Conservation (phyloP, 2,329 filamentous ascomycete species). For the Phialophora tarda region DNA sequence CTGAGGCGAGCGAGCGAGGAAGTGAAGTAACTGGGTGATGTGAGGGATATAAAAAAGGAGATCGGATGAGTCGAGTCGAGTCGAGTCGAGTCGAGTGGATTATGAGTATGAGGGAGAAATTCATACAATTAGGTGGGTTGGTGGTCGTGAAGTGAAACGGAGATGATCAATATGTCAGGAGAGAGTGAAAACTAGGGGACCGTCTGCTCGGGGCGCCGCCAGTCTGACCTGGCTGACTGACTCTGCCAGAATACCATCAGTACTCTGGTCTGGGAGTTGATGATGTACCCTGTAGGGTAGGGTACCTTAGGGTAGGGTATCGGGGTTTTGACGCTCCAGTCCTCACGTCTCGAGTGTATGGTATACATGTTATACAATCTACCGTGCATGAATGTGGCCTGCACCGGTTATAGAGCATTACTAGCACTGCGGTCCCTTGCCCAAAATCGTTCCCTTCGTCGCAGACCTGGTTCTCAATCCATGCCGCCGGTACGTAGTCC, state of each 20-base stretch:
- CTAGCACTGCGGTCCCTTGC: not conserved
- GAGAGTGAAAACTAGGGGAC: not conserved
- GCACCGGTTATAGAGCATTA: not conserved
- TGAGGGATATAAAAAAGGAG: not conserved
- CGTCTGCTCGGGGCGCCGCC: not conserved
- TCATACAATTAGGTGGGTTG: not conserved
- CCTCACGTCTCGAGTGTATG: not conserved
- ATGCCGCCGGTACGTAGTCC: not conserved
- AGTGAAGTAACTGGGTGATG: not conserved
- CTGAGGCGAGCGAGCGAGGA: not conserved
- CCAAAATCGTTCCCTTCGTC: not conserved
- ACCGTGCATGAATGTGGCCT: not conserved
- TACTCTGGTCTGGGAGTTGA: not conserved
- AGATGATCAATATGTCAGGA: not conserved
- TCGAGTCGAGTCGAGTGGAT: not conserved
- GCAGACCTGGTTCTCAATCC: not conserved
- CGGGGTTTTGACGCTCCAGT: not conserved
- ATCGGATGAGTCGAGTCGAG: not conserved
- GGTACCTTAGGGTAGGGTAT: not conserved
- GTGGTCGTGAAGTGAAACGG: not conserved
- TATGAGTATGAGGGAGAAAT: not conserved
- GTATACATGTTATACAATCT: not conserved
- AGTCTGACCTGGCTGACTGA: not conserved
- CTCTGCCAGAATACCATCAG: not conserved
- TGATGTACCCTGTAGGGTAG: not conserved